Conservation (phyloP, 2,329 filamentous ascomycete species). For the Xylaria arbuscula region DNA sequence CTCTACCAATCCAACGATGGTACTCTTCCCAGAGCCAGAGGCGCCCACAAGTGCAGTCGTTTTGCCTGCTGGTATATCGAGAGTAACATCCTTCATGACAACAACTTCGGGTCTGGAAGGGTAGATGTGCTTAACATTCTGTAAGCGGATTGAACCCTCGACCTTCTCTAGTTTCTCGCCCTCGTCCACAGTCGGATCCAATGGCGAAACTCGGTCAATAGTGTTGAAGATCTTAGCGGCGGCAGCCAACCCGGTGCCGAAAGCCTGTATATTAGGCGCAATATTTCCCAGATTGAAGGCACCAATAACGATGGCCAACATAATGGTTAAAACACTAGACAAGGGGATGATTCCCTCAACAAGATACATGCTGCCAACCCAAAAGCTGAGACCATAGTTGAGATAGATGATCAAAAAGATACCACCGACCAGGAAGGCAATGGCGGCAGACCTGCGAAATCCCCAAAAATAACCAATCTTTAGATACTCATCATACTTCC, state of each 20-base stretch:
- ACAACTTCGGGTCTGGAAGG: conserved; percentile 90
- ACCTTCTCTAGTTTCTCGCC: conserved; percentile 80
- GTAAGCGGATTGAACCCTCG: conserved; percentile 81
- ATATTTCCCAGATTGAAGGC: conserved; percentile 92
- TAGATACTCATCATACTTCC: conserved; percentile 83
- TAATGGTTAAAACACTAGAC: conserved; percentile 80
- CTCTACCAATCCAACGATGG: conserved; percentile 91
- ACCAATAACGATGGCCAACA: conserved; percentile 92
- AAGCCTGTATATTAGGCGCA: conserved; percentile 85
- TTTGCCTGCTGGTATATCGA: conserved; percentile 87
- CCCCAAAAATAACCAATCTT: conserved; percentile 79
- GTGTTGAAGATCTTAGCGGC: conserved; percentile 93
- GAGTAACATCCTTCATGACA: conserved; percentile 85
- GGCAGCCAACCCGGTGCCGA: conserved; percentile 83
- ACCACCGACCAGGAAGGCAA: conserved; percentile 82
- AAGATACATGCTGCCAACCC: conserved; percentile 83
- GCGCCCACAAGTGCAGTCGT: conserved; percentile 93
- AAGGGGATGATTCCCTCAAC: conserved; percentile 73
- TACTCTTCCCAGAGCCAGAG: conserved; percentile 94
- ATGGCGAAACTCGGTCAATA: conserved; percentile 86
- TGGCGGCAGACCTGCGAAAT: conserved; percentile 75
- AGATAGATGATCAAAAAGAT: conserved; percentile 88
- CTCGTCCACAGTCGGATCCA: conserved; percentile 77
- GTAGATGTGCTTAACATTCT: conserved; percentile 90
- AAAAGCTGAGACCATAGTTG: conserved; percentile 89